These are phyloP conservation scores for Ogataea hybrid DNA, from an alignment of 1,139 yeast species.

Conservation along the genomic window DNA sequence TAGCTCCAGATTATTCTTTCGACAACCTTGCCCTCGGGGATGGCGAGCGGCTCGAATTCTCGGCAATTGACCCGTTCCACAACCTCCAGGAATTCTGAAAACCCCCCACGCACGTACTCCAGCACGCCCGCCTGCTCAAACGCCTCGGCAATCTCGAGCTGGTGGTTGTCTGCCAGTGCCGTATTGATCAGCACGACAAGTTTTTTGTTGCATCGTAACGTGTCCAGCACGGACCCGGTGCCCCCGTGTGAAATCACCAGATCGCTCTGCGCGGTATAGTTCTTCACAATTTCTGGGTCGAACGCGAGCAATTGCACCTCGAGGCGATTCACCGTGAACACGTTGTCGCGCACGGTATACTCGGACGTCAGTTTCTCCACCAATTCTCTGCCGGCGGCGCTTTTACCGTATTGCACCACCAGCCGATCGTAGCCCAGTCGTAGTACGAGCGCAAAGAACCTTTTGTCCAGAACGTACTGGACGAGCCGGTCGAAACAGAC, in stretches of 20 bases:
- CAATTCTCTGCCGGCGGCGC: slow-evolving; percentile 22
- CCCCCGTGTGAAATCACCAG: slow-evolving; percentile 89
- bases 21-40: slow-evolving; percentile 19
- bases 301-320: slow-evolving; percentile 48
- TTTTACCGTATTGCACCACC: slow-evolving; percentile 71
- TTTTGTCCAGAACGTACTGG: slow-evolving; percentile 35
- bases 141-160: slow-evolving; percentile 68
- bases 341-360: background rate
- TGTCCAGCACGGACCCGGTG: slow-evolving; percentile 87
- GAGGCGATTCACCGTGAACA: slow-evolving; percentile 15
- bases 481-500: slow-evolving; percentile 68
- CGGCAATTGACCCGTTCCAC: slow-evolving; percentile 7
- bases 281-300: slow-evolving; percentile 38
- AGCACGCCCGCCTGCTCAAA: slow-evolving; percentile 42
- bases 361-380: slow-evolving; percentile 12
- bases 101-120: slow-evolving; percentile 22
- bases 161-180: slow-evolving; percentile 82
- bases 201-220: slow-evolving; percentile 53
- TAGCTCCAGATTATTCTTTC: slow-evolving; percentile 19
- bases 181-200: slow-evolving; percentile 72
- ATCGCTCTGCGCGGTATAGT: slow-evolving; percentile 42
- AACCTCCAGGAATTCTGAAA: slow-evolving; percentile 16
- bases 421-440: slow-evolving; percentile 40
- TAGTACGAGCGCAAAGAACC: slow-evolving; percentile 38
- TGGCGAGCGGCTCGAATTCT: slow-evolving; percentile 10